These are phyloP conservation scores for Diddensiella santjacobensis DNA, from an alignment of 805 yeast species.

Conservation along the genomic window DNA sequence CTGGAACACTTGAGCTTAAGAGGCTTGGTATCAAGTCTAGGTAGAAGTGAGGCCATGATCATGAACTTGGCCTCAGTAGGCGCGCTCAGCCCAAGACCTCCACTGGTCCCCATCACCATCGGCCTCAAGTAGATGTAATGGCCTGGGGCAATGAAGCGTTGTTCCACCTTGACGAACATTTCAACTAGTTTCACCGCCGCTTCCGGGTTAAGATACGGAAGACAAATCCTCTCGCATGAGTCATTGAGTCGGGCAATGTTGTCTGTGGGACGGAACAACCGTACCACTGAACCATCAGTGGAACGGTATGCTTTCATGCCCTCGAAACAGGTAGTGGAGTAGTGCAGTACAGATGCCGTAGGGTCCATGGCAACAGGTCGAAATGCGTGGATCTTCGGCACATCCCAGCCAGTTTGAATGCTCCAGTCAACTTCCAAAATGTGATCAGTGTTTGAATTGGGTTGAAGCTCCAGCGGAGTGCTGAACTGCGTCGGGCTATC, in stretches of 20 bases:
- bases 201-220: slow-evolving; percentile 46
- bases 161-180: slow-evolving; percentile 41
- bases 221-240: slow-evolving; percentile 46
- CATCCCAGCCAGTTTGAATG: slow-evolving; percentile 62
- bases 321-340: slow-evolving; percentile 78
- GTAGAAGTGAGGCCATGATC: slow-evolving; percentile 22
- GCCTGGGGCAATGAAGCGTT: slow-evolving; percentile 45
- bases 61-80: slow-evolving; percentile 36
- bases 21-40: slow-evolving; percentile 47
- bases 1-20: slow-evolving; percentile 49
- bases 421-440: slow-evolving; percentile 78
- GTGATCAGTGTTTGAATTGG: slow-evolving; percentile 43
- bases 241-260: slow-evolving; percentile 49
- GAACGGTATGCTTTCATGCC: slow-evolving; percentile 74
- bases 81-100: slow-evolving; percentile 44
- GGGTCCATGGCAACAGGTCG: slow-evolving; percentile 69
- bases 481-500: slow-evolving; percentile 12
- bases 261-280: slow-evolving; percentile 43
- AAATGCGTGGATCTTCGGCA: slow-evolving; percentile 72
- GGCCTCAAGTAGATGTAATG: slow-evolving; percentile 46
- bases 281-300: slow-evolving; percentile 19
- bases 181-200: slow-evolving; percentile 44
- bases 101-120: slow-evolving; percentile 47
- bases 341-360: slow-evolving; percentile 75
- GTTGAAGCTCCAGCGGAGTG: slow-evolving; percentile 7